Conservation (phyloP, 768 basidiomycete genomes). For the Tubosaeta sp. region DNA sequence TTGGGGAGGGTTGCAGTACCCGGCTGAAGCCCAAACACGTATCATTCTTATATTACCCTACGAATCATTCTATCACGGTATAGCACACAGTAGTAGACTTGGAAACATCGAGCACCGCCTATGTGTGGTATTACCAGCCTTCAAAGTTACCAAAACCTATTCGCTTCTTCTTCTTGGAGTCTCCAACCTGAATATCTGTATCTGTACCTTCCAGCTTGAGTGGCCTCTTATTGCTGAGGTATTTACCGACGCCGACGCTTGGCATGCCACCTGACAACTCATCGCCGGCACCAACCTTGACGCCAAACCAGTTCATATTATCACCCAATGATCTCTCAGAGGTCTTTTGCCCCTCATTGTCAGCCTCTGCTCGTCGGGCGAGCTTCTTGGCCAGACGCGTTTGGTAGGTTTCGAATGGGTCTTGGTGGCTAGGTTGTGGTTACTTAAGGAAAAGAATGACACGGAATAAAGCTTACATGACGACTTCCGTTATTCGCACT, state of each 20-base stretch:
- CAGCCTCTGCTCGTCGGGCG: conserved; percentile 37
- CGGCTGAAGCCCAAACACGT: conserved; percentile 8
- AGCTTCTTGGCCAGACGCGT: conserved; percentile 75
- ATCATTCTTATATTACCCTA: conserved; percentile 4
- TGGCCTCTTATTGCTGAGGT: conserved; percentile 56
- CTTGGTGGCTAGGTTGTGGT: conserved; percentile 62
- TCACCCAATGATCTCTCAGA: conserved; percentile 59
- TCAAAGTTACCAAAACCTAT: conserved; percentile 91
- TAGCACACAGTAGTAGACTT: conserved; percentile 5
- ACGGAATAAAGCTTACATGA: conserved; percentile 58
- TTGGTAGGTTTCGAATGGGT: conserved; percentile 95
- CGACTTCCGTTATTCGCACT: conserved; percentile 78
- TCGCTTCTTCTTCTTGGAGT: conserved; percentile 75
- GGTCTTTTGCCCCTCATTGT: conserved; percentile 26
- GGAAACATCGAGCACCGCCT: neutral
- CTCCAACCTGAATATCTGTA: conserved; percentile 31
- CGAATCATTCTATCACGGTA: conserved; percentile 6
- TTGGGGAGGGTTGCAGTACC: conserved; percentile 17
- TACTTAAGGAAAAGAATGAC: neutral
- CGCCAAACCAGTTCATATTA: conserved; percentile 84
- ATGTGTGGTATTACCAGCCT: conserved; percentile 52
- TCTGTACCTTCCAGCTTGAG: conserved; percentile 24
- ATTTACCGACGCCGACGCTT: conserved; percentile 68
- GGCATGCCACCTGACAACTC: conserved; percentile 28
- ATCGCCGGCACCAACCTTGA: conserved; percentile 60